Base-by-base conservation (phyloP, 768 basidiomycete genomes). In the Tylopilus sp. region DNA sequence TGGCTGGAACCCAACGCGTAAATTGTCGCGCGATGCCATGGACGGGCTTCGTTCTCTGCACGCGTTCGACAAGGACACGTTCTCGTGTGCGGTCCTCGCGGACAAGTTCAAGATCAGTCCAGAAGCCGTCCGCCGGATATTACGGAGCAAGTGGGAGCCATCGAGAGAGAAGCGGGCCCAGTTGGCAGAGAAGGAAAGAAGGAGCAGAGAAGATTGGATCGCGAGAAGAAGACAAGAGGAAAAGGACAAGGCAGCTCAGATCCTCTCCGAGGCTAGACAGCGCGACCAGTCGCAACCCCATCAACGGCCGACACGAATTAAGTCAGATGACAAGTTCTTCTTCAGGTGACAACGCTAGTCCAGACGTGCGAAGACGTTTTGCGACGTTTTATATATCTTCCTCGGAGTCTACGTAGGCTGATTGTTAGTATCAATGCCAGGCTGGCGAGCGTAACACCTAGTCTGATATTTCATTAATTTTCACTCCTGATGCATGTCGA, bases 21-120 rank as follows among this genome's bases (percentile, higher is more conserved):
- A 89, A 65, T 66, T 94, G 48, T 89, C 89, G 14, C 79, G 87
- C 50, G 85, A 88, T 61, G 89, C 90, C 31, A 93, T 93, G 90
- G 85, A 86, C 57, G 84, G 85, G 16, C 69, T 94, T 53, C 81
- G 87, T 34, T 76, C 81, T 42, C 74, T 93, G 51, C 79, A 91
- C 65, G 70, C 71, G 36, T 66, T 83, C 41, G 83, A 92, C 63
- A 83, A 85, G 9, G 75, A 74, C 44, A 79, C 71, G 43, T 91
- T 86, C 71, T 79, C 76, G 31, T 86, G 85, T 13, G 77, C 82
- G 25, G 71, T 82, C 1, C 80, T 94, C n/a, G 84, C 89, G 16
- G 80, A 85, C 53, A 80, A 79, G 64, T 93, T 93, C 71, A 83
- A 76, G 66, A 82, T 92, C 66, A 87, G 85, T 60, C 82, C 86